Evolutionary conservation across 306 rosid species (phyloP), one percentile per base, ranked within the genome.

Genomic region (Dalbergia cochinchinensis): DNA sequence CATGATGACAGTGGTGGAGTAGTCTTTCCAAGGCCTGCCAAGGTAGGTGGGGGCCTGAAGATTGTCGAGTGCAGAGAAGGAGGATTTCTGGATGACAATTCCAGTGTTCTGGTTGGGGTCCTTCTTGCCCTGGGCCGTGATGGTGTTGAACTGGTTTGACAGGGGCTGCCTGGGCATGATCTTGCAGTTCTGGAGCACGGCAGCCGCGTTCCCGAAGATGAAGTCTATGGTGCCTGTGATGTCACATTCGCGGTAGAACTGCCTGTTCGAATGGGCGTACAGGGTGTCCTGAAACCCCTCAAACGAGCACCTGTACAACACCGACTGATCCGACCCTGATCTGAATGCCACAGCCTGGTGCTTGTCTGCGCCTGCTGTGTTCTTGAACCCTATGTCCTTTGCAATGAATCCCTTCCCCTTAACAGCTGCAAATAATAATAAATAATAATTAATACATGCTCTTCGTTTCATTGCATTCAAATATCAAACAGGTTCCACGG

Each of bases 1-100:
- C 97, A 92, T 85, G 12, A 95, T 55, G 10, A 95, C 82, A 2
- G 96, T 90, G 13, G 99, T 92, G 26, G 99, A 91, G 81, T 31
- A 95, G 2, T 88, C 84, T 77, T 95, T 92, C 99, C 99, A 95
- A 41, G 99, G 99, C 85, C 99, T 84, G 5, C 98, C 99, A 65
- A 95, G 91, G 83, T 84, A 95, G 1, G 98, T 92, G 1, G 68
- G 72, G 22, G 94, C 96, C 3, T 74, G 53, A 65, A 91, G 89
- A 72, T 63, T 85, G 16, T 68, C 89, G 0, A 63, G n/a, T 5
- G 97, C 64, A 33, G 76, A 57, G 35, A 94, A 45, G 0, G 41
- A 54, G 53, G 91, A 92, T 48, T 89, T 89, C 67, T 92, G 99
- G 83, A 95, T 90, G n/a, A 93, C 81, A 53, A 95, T 91, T 13